phyloP scores from a whole-genome alignment of 1,139 yeast species.

The Yamadazyma blattariae region DNA sequence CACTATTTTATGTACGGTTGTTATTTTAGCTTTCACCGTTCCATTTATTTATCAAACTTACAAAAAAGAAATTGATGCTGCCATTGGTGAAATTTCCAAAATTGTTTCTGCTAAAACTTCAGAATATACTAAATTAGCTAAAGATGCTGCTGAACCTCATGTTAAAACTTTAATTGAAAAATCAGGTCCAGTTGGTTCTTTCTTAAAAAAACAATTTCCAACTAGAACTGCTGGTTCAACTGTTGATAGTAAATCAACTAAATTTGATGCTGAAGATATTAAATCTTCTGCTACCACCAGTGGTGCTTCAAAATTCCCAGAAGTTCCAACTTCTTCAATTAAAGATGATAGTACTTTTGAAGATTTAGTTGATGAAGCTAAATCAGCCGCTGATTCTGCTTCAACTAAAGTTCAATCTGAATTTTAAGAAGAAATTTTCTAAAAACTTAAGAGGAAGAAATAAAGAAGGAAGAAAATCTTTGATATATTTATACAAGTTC shows the following conservation, averaged over 20 bases:
- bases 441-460: neutral
- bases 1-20: conserved; percentile 56
- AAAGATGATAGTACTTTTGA: conserved; percentile 26
- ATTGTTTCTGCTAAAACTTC: conserved; percentile 55
- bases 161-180: conserved; percentile 47
- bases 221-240: conserved; percentile 74
- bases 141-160: conserved; percentile 52
- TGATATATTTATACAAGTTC: too few relatives aligned
- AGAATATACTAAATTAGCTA: conserved; percentile 50
- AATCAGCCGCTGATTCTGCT: conserved; percentile 13
- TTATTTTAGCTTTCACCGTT: conserved; percentile 65
- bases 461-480: too few relatives aligned
- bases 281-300: conserved; percentile 23
- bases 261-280: conserved; percentile 16
- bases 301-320: conserved; percentile 43
- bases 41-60: conserved; percentile 75
- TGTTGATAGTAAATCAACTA: conserved; percentile 43
- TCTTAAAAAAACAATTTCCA: conserved; percentile 57
- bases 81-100: conserved; percentile 55
- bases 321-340: conserved; percentile 36
- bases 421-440: conserved; percentile 3
- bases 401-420: neutral
- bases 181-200: conserved; percentile 63
- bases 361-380: conserved; percentile 23
- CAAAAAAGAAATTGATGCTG: conserved; percentile 79